Base-by-base conservation (phyloP, 768 basidiomycete species). In the Boletellus sp. region DNA sequence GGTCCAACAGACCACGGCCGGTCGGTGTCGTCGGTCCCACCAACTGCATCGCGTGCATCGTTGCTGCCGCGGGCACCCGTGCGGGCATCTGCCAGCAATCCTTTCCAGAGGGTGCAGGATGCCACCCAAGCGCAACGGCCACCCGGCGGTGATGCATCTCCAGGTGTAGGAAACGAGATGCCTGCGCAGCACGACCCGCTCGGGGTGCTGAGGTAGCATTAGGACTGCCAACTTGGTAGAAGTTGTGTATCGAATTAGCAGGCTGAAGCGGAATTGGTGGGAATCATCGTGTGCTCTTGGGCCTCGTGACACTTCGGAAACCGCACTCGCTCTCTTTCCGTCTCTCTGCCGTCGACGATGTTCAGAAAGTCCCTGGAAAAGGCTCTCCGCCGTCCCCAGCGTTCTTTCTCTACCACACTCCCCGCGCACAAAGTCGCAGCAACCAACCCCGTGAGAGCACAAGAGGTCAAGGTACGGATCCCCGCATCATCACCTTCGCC, bases 381-480 rank as follows among this genome's bases (percentile, higher is more conserved):
- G 67, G 71, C 77, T 50, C 69, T 84, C 45, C 58, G 68, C 48
- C 77, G 72, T 58, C 66, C 76, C 40, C 72, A 71, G 31, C 78
- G 86, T 54, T 71, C 81, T 5, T 91, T 92, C 70, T 80, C 83
- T 62, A 73, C 83, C 2, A 83, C 91, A 3, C 67, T 80, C 8
- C 70, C 80, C 36, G 78, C 75, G 20, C 70, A 75, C 54, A 80
- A 75, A 63, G 75, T 90, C 56, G 80, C 82, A 51, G 81, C 82
- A 35, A 83, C 86, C 41, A 85, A 79, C 61, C 85, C 88, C 22
- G 78, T 84, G 56, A 88, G 83, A 68, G 91, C 90, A 15, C 78
- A 90, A 70, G 84, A 91, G 70, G 90, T 85, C 68, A 78, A 84
- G 76, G 90, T 91, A 65, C 42, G 28, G 43, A 28, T 48, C 44